Evolutionary conservation across 106 monocot species (phyloP).

Genomic region (Dioscorea alata): DNA sequence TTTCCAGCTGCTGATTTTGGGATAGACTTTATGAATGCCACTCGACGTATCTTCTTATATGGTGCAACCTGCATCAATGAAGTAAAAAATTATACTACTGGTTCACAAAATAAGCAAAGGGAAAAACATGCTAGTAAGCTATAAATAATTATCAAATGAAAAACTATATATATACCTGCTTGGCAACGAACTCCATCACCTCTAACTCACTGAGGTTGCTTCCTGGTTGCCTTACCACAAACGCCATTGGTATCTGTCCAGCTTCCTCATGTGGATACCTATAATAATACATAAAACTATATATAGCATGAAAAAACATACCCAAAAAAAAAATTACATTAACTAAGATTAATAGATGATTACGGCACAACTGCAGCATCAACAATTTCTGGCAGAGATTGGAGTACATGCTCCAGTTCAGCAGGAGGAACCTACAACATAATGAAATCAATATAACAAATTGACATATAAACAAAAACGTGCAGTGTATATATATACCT

Average conservation of each 20-base stretch:
- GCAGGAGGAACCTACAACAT: constrained; percentile 57
- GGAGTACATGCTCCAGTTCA: constrained; percentile 50
- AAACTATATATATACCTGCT: constrained; percentile 20
- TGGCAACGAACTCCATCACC: constrained; percentile 45
- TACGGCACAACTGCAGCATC: constrained; percentile 74
- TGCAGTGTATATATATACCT: constrained; percentile 24
- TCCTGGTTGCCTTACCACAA: constrained; percentile 46
- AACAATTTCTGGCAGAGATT: constrained; percentile 28
- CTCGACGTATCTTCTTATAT: constrained; percentile 49
- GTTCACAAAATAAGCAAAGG: too few relatives aligned
- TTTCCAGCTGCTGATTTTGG: constrained; percentile 48
- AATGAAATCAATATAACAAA: neutral
- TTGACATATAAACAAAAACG: too few relatives aligned
- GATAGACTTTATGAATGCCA: constrained; percentile 29
- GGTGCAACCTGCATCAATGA: constrained; percentile 32
- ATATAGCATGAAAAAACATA: neutral
- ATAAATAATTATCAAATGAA: too few relatives aligned
- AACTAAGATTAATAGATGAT: neutral
- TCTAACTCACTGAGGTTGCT: constrained; percentile 34
- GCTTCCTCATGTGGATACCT: constrained; percentile 66
- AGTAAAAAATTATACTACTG: neutral
- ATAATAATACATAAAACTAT: neutral
- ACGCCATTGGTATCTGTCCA: constrained; percentile 55
- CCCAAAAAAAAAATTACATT: too few relatives aligned
- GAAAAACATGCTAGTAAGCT: too few relatives aligned